Evolutionary conservation across 2,329 filamentous ascomycete species (phyloP).

Genomic region (Neonectria sp.): DNA sequence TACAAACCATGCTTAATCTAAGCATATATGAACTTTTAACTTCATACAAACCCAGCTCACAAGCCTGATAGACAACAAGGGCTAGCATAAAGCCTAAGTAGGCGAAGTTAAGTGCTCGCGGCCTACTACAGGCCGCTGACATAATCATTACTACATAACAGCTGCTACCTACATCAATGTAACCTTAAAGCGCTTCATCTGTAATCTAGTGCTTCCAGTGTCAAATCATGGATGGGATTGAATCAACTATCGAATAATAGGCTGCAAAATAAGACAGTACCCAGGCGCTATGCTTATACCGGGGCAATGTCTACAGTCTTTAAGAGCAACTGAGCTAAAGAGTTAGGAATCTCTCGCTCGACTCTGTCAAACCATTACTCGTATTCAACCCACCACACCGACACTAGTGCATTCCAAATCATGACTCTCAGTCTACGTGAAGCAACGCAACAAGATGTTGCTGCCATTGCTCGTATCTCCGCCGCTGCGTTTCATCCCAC

Average conservation of each 20-base stretch:
- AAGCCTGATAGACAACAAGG: too few species aligned
- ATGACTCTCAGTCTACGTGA: constrained; percentile 10
- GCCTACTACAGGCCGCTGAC: too few species aligned
- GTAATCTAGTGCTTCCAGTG: too few species aligned
- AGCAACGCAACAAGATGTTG: constrained; percentile 10
- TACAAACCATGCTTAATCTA: too few species aligned
- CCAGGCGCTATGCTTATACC: neutral
- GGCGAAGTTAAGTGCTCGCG: too few species aligned
- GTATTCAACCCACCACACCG: neutral
- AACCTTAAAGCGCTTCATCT: too few species aligned
- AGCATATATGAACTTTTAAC: too few species aligned
- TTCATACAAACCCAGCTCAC: too few species aligned
- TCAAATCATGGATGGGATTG: neutral
- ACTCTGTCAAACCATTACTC: neutral
- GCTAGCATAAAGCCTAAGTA: too few species aligned
- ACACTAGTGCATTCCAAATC: neutral
- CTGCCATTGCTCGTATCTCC: constrained; percentile 16
- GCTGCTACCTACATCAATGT: too few species aligned
- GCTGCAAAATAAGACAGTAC: neutral
- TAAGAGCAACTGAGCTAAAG: neutral
- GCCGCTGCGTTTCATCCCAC: constrained; percentile 22
- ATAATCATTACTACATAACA: too few species aligned
- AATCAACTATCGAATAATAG: neutral
- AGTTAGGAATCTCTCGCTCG: neutral
- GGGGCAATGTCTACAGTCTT: neutral